Evolutionary conservation across 768 basidiomycete genomes (phyloP).

Genomic region (Plicaturopsis crispa): DNA sequence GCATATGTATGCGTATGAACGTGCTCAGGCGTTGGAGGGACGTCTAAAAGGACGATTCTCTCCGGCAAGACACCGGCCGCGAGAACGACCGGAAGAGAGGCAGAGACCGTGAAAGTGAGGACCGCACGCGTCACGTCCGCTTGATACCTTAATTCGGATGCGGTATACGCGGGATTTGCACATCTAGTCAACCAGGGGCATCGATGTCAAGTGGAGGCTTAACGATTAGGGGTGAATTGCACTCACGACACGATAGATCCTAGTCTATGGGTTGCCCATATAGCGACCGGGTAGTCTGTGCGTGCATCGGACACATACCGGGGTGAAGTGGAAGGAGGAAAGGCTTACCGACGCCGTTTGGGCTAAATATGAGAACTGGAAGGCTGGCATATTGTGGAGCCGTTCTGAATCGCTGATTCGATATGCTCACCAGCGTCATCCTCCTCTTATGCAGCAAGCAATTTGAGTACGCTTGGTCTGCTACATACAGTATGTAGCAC

Average conservation of each 20-base stretch:
- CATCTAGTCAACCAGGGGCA: constrained; percentile 30
- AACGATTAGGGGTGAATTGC: constrained; percentile 1
- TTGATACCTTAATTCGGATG: constrained; percentile 53
- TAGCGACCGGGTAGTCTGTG: constrained; percentile 43
- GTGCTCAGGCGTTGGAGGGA: constrained; percentile 33
- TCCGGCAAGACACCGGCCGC: constrained; percentile 22
- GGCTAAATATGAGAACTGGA: constrained; percentile 54
- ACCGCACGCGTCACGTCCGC: constrained; percentile 37
- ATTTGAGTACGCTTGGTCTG: not conserved
- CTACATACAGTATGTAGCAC: not conserved
- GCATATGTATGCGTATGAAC: constrained; percentile 18
- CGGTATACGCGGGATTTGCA: constrained; percentile 53
- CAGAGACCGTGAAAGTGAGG: constrained; percentile 41
- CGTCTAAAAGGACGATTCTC: constrained; percentile 26
- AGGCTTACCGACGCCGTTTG: constrained; percentile 50
- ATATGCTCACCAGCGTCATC: constrained; percentile 18
- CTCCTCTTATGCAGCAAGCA: constrained; percentile 12
- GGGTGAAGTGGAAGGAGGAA: not conserved
- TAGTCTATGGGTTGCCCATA: constrained; percentile 55
- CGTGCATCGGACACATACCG: constrained; percentile 2
- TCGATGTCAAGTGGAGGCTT: not conserved
- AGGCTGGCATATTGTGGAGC: not conserved
- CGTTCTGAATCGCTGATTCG: not conserved
- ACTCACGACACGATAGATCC: constrained; percentile 53
- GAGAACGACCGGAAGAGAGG: constrained; percentile 32